These are phyloP conservation scores for Phaeotremella skinneri DNA, from an alignment of 768 basidiomycete species.

Conservation along the genomic window DNA sequence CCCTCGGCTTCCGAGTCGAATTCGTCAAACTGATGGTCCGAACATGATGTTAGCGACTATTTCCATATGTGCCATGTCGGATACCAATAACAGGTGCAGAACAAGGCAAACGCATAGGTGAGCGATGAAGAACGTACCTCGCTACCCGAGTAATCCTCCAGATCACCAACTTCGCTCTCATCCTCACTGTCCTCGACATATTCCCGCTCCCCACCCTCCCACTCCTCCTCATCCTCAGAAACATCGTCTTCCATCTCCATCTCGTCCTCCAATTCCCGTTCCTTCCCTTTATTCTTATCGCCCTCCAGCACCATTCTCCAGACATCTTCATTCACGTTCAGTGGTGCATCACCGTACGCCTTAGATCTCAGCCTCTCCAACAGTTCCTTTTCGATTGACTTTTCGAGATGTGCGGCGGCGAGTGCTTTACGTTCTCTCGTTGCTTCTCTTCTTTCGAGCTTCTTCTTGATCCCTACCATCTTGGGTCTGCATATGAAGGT, in stretches of 20 bases:
- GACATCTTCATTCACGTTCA: conserved; percentile 96
- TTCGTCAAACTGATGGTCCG: conserved; percentile 42
- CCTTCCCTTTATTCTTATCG: conserved; percentile 56
- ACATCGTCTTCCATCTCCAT: conserved; percentile 57
- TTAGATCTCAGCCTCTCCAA: conserved; percentile 93
- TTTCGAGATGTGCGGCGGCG: conserved; percentile 90
- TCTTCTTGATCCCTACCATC: conserved; percentile 93
- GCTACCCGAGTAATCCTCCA: conserved; percentile 54
- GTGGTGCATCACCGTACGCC: conserved; percentile 93
- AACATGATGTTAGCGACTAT: no score
- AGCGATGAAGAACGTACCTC: conserved; percentile 32
- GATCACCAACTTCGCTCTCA: conserved; percentile 73
- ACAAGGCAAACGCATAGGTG: background rate
- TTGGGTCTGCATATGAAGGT: conserved; percentile 64
- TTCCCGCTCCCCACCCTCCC: conserved; percentile 59
- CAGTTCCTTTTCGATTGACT: conserved; percentile 91
- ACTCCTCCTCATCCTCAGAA: conserved; percentile 57
- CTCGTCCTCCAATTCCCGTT: conserved; percentile 48
- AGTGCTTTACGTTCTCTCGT: conserved; percentile 93
- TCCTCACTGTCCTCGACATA: conserved; percentile 65
- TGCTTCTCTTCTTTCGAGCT: conserved; percentile 86
- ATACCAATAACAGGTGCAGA: conserved; percentile 4
- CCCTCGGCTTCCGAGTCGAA: conserved; percentile 48
- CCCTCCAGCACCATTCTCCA: conserved; percentile 89
- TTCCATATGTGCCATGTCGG: no score